These are phyloP conservation scores for Pholiota conissans DNA, from an alignment of 768 basidiomycete genomes.

Conservation along the genomic window DNA sequence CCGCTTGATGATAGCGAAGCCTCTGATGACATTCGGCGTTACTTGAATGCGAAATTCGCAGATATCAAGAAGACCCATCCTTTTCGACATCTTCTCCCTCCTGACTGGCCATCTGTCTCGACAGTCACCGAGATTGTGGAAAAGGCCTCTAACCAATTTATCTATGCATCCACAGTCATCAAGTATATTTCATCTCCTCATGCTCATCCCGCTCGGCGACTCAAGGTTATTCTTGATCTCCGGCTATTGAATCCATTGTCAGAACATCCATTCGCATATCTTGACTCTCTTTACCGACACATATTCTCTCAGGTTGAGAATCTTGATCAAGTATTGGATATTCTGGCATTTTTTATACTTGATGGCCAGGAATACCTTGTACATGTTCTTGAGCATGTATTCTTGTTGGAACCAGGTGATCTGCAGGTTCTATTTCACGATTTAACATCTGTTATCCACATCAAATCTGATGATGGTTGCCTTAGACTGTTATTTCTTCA, in stretches of 20 bases:
- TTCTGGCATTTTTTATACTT: background rate
- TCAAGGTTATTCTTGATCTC: constrained; percentile 3
- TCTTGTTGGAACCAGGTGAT: background rate
- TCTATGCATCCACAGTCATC: constrained; percentile 14
- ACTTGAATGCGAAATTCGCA: constrained; percentile 7
- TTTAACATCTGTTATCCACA: no score
- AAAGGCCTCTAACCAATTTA: constrained; percentile 15
- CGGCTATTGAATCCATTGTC: background rate
- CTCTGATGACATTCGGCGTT: constrained; percentile 8
- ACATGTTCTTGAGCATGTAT: no score
- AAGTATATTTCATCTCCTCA: constrained; percentile 4
- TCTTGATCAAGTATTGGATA: no score
- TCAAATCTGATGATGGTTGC: background rate
- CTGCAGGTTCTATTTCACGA: background rate
- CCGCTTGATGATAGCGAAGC: background rate
- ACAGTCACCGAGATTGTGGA: constrained; percentile 9
- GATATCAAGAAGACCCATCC: constrained; percentile 3
- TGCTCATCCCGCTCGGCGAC: background rate
- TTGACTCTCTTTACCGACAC: no score
- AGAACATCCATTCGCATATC: no score
- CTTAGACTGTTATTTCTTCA: background rate
- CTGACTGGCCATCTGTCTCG: constrained; percentile 8
- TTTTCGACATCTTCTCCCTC: background rate
- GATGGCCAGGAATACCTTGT: background rate
- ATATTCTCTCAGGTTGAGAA: no score